phyloP scores from a whole-genome alignment of 495 filamentous ascomycete species.

The Daldinia concentrica region DNA sequence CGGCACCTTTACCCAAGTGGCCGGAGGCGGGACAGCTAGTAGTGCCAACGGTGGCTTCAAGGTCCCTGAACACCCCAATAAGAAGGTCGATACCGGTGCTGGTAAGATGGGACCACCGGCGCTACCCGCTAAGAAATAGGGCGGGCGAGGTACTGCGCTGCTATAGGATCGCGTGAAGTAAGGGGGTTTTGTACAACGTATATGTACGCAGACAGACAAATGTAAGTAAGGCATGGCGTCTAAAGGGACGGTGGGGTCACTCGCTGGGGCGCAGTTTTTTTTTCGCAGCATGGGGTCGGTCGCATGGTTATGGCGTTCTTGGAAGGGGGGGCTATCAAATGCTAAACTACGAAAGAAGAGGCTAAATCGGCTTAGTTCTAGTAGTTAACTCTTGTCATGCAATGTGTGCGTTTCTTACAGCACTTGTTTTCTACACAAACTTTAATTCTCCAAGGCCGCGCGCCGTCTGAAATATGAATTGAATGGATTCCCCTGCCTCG shows the following conservation, averaged over 20 bases:
- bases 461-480: neutral
- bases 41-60: constrained; percentile 55
- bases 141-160: neutral
- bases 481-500: neutral
- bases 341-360: constrained; percentile 3
- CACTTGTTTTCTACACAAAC: constrained; percentile 17
- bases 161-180: constrained; percentile 10
- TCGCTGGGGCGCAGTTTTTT: constrained; percentile 15
- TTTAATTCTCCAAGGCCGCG: constrained; percentile 23
- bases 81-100: constrained; percentile 64
- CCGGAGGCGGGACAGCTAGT: constrained; percentile 52
- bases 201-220: constrained; percentile 10
- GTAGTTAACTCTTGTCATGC: constrained; percentile 23
- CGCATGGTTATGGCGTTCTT: constrained; percentile 40
- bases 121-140: constrained; percentile 42
- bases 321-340: constrained; percentile 20
- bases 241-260: constrained; percentile 22
- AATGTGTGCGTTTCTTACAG: neutral
- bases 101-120: constrained; percentile 56
- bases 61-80: constrained; percentile 69
- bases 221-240: constrained; percentile 25
- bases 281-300: constrained; percentile 31
- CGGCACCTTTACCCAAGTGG: constrained; percentile 93
- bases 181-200: constrained; percentile 2
- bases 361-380: constrained; percentile 22